Evolutionary conservation across 2,329 filamentous ascomycete species (phyloP), one percentile per base, ranked within the genome.

Genomic region (Hymenoscyphus repandus): DNA sequence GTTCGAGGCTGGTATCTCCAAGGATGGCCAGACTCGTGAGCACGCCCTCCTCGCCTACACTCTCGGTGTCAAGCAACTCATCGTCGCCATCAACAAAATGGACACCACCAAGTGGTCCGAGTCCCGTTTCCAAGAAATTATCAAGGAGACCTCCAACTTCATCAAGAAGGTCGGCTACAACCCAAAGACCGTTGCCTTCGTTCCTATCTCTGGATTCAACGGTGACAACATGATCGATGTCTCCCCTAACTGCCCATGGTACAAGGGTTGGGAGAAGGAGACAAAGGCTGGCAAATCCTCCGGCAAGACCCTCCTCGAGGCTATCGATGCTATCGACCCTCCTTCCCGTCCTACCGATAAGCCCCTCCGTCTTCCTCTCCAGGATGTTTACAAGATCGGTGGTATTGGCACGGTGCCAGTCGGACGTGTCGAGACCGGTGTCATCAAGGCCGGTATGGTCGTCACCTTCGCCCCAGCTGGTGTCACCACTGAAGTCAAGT

Each of bases 131-230:
- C 79, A 91, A 73, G 93, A 97, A 78, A 97, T 99, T 76, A 92
- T 97, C 86, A 97, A 97, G 90, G 93, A 99, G 86, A 96, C 91
- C 68, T 95, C 91, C 80, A 87, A 83, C 83, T 97, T 97, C 89
- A 96, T 99, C 90, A 99, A 97, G 92, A 97, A 99, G 90, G 92
- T 97, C 78, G 93, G 93, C 76, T 99, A 92, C 90, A 96, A 97
- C 89, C 92, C 93, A 81, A 97, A 97, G 90, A 75, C 79, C 68
- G 91, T 97, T 72, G 82, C 92, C 68, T 99, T 99, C 83, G 93
- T 99, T 72, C 93, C 93, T 73, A 97, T 99, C 88, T 97, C 93
- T 69, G 93, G 93, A 69, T 99, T 99, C 90, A 87, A 99, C 85
- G 93, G 93, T 74, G 93, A 99, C 88, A 99, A 99, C 90, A 99